Base-by-base conservation (phyloP, 768 basidiomycete species). In the Strobilomyces echinocephalus region DNA sequence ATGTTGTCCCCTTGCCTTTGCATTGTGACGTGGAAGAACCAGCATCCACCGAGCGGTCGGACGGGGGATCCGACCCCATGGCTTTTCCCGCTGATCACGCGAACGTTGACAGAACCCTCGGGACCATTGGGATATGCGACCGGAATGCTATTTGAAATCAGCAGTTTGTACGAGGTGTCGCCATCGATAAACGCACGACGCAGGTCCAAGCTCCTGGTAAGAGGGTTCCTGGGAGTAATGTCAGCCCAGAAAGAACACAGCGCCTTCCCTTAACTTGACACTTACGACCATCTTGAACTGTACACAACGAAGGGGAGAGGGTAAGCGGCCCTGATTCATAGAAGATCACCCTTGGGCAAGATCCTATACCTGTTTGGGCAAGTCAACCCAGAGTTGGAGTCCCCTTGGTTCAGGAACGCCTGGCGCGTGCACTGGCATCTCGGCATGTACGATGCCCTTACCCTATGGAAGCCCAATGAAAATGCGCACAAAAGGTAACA, bases 61-160 rank as follows among this genome's bases (percentile, higher is more conserved):
- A 98, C 94, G 26, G 93, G 93, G 2, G 91, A 94, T 64, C 87
- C 86, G 14, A 84, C 77, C 12, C 89, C 92, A 59, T 94, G 83
- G 54, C 90, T 89, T 67, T 84, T 86, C 6, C 95, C 95, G 57
- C 89, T 92, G 60, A 97, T 90, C 38, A 98, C 86, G 64, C 82
- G 90, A 63, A 97, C 77, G 58, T 77, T 79, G 33, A 86, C 74
- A 12, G 79, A 77, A 6, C 89, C 89, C 39, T 86, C 78, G 3
- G 73, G 70, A 11, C 89, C 88, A 49, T 79, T 73, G 2, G 90
- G 90, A 63, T 83, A 87, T 10, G 87, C 87, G 12, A 77, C 76
- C 0, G 89, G 88, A 34, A 91, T 85, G 45, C 85, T 87, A 57
- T 39, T 49, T 55, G 24, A 57, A n/a, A 41, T 52, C 8, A 50